Evolutionary conservation across 2,329 filamentous ascomycete species (phyloP).

Genomic region (Fusarium austroafricanum): DNA sequence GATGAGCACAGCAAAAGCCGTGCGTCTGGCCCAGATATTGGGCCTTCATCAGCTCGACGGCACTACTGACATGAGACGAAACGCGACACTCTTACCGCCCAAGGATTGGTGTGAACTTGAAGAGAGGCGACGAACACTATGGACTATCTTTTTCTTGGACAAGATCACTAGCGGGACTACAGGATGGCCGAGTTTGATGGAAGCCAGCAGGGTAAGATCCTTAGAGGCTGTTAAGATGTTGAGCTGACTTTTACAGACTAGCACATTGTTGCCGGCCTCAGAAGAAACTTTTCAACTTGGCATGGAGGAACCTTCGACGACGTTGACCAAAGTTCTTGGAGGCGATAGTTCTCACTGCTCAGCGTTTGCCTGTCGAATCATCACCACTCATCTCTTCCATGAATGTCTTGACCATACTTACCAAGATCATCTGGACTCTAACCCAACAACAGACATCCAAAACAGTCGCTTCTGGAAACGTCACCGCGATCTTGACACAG

Average conservation of each 20-base stretch:
- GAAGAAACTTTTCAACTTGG: slow-evolving; percentile 79
- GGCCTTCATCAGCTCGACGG: slow-evolving; percentile 81
- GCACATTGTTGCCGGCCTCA: slow-evolving; percentile 78
- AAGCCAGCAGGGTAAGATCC: slow-evolving; percentile 70
- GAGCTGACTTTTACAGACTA: slow-evolving; percentile 60
- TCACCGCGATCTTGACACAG: slow-evolving; percentile 81
- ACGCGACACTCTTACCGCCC: slow-evolving; percentile 77
- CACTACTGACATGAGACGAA: slow-evolving; percentile 64
- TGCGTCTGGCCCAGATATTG: slow-evolving; percentile 80
- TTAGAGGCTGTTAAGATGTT: rapidly evolving
- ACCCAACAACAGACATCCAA: slow-evolving; percentile 62
- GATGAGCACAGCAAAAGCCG: slow-evolving; percentile 77
- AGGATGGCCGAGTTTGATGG: slow-evolving; percentile 85
- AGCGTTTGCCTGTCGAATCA: slow-evolving; percentile 73
- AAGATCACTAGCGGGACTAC: slow-evolving; percentile 86
- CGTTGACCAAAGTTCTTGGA: slow-evolving; percentile 70
- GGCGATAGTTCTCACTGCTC: slow-evolving; percentile 65
- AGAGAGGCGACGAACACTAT: slow-evolving; percentile 83
- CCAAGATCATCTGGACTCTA: slow-evolving; percentile 69
- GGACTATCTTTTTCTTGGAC: slow-evolving; percentile 82
- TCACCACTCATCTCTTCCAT: slow-evolving; percentile 82
- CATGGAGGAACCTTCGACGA: slow-evolving; percentile 68
- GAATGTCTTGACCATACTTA: slow-evolving; percentile 78
- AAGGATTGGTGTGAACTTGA: slow-evolving; percentile 79
- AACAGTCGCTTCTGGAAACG: slow-evolving; percentile 78